A percentile compares a stretch with the other conserved stretches of the same genome.
phyloP scores from a whole-genome alignment of 2,329 filamentous ascomycete genomes.

The Proliferodiscus dingleyae region DNA sequence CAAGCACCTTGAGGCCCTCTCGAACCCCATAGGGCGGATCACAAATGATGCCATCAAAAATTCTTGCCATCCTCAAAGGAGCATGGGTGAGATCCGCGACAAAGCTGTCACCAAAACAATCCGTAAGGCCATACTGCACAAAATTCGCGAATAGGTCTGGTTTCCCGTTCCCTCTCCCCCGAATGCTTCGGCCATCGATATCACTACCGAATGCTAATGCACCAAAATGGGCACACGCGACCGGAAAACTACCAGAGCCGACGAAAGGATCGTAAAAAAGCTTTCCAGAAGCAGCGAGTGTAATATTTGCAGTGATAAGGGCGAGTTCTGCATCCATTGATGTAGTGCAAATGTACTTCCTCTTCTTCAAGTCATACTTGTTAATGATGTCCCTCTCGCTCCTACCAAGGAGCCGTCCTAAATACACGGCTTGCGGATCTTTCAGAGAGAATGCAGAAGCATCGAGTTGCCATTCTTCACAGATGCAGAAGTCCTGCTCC shows the following conservation, averaged over 20 bases:
- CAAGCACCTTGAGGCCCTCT: slow-evolving; percentile 85
- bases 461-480: slow-evolving; percentile 70
- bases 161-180: slow-evolving; percentile 55
- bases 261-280: slow-evolving; percentile 94
- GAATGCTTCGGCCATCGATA: slow-evolving; percentile 85
- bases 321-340: slow-evolving; percentile 96
- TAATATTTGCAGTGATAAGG: slow-evolving; percentile 86
- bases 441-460: slow-evolving; percentile 43
- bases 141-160: slow-evolving; percentile 65
- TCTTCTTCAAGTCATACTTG: slow-evolving; percentile 86
- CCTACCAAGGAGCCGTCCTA: slow-evolving; percentile 66
- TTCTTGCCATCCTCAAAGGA: slow-evolving; percentile 55
- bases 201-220: slow-evolving; percentile 81
- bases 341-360: slow-evolving; percentile 89
- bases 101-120: slow-evolving; percentile 70
- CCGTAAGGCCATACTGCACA: slow-evolving; percentile 68
- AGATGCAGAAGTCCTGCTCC: slow-evolving; percentile 70
- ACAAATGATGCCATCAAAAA: slow-evolving; percentile 87
- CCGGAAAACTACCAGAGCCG: slow-evolving; percentile 86
- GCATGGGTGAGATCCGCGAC: slow-evolving; percentile 84
- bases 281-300: slow-evolving; percentile 74
- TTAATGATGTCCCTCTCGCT: slow-evolving; percentile 64
- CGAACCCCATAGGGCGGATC: slow-evolving; percentile 95
- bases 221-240: slow-evolving; percentile 88
- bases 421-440: slow-evolving; percentile 58